Percentiles rank a stretch among this genome's conserved stretches.
Conservation (phyloP, 1,284 basidiomycete genomes). For the Acaromyces ingoldii region DNA sequence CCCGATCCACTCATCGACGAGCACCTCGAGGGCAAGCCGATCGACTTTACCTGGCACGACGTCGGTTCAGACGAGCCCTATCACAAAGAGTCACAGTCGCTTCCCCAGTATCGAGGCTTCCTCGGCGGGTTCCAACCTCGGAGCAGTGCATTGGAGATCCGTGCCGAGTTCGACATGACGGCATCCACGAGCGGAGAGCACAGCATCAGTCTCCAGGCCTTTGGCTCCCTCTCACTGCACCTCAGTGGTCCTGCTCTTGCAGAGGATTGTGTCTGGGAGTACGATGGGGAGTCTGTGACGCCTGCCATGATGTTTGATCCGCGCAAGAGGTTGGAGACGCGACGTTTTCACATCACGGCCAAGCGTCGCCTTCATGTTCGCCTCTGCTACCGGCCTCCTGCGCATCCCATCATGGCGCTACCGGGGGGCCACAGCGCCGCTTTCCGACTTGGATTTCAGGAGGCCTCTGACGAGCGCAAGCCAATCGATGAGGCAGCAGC, state of each 20-base stretch:
- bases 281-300: not conserved
- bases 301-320: not conserved
- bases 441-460: constrained; percentile 7
- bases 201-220: not conserved
- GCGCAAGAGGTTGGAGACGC: not conserved
- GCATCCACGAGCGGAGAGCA: not conserved
- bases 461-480: not conserved
- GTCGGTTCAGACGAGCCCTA: not conserved
- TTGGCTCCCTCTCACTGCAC: not conserved
- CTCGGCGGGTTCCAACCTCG: not conserved
- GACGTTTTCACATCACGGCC: not conserved
- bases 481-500: not conserved
- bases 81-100: not conserved
- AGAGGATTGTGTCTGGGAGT: not conserved
- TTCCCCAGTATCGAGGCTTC: not conserved
- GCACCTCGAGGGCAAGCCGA: not conserved
- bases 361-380: too few relatives aligned
- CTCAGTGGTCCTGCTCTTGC: not conserved
- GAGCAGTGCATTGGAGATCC: not conserved
- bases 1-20: not conserved
- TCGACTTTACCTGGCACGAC: not conserved
- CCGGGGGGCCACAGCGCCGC: not conserved
- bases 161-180: not conserved
- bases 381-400: too few relatives aligned
- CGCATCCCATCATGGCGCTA: not conserved